Base-by-base conservation (phyloP, 441 rosid species). In the Adansonia rubrostipa region DNA sequence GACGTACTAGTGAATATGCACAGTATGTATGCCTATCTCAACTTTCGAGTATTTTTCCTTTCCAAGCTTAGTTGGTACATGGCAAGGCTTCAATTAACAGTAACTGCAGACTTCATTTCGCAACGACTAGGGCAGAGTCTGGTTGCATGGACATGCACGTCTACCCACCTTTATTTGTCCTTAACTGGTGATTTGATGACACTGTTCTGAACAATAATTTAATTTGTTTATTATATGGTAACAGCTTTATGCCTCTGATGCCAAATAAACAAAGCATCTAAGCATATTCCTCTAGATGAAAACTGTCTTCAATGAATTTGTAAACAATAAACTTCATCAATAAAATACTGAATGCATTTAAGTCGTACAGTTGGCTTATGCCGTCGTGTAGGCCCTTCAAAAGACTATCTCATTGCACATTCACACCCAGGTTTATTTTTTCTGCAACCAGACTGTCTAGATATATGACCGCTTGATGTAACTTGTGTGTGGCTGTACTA, bases 141-240 rank as follows among this genome's bases (percentile, higher is more conserved):
- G 74, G 44, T 14, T 50, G 14, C 45, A 28, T 33, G 33, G 60
- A 71, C 61, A 48, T 51, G 61, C 24, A 14, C 51, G 15, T 33
- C 63, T 33, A 54, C 74, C 44, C 50, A 45, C 50, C 33, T 50
- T 66, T 10, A 10, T 20, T 40, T 60, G 63, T 71, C 76, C 63
- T 17, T 44, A 61, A 3, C 61, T 14, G 45, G 56, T 61, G 40
- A 61, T 74, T 61, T 9, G 50, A 5, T 42, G 45, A 74, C 51
- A 50, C 44, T 44, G 4, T 20, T 22, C 57, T 20, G 42, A 42
- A 22, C 42, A 45, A 74, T 74, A 74, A 60, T 47, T 74, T 42
- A 74, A 58, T 4, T 22, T 53, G 17, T 33, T 64, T 63, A 44
- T 20, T 60, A 3, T 60, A 56, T 48, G 42, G 48, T n/a, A 73